Conservation (phyloP, 306 rosid genomes). For the Styphnolobium japonicum region DNA sequence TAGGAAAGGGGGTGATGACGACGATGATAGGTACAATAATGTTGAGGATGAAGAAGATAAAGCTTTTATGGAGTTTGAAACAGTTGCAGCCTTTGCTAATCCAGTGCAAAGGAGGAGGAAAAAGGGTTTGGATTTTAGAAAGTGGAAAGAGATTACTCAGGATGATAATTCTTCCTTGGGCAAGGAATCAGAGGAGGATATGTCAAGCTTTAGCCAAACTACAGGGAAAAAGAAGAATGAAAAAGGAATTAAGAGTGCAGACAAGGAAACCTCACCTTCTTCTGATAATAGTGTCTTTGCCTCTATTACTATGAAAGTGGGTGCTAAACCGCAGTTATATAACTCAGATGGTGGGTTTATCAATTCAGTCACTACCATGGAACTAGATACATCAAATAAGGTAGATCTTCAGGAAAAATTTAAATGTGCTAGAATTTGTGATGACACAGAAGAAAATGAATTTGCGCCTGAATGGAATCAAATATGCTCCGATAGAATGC, state of each 20-base stretch:
- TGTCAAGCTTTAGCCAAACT: slow-evolving; percentile 6
- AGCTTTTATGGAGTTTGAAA: slow-evolving; percentile 40
- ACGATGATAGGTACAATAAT: slow-evolving; percentile 22
- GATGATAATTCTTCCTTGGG: slow-evolving; percentile 38
- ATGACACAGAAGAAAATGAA: slow-evolving; percentile 23
- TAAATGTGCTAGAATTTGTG: background rate
- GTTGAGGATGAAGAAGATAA: slow-evolving; percentile 49
- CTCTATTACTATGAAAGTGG: slow-evolving; percentile 9
- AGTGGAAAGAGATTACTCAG: slow-evolving; percentile 55
- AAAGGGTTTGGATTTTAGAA: slow-evolving; percentile 59
- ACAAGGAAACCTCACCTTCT: slow-evolving; percentile 32
- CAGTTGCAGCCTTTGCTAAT: slow-evolving; percentile 52
- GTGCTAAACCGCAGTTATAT: slow-evolving; percentile 12
- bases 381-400: slow-evolving; percentile 36
- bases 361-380: slow-evolving; percentile 26
- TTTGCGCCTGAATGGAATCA: slow-evolving; percentile 4
- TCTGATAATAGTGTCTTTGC: slow-evolving; percentile 12
- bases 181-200: slow-evolving; percentile 26
- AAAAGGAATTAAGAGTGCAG: slow-evolving; percentile 23
- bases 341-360: slow-evolving; percentile 1
- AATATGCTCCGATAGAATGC: background rate
- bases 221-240: slow-evolving; percentile 22
- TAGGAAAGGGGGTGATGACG: slow-evolving; percentile 28
- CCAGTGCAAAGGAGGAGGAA: slow-evolving; percentile 67
- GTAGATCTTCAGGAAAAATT: slow-evolving; percentile 10